phyloP scores from a whole-genome alignment of 164 flowering plant species.

The Annona squamosa region DNA sequence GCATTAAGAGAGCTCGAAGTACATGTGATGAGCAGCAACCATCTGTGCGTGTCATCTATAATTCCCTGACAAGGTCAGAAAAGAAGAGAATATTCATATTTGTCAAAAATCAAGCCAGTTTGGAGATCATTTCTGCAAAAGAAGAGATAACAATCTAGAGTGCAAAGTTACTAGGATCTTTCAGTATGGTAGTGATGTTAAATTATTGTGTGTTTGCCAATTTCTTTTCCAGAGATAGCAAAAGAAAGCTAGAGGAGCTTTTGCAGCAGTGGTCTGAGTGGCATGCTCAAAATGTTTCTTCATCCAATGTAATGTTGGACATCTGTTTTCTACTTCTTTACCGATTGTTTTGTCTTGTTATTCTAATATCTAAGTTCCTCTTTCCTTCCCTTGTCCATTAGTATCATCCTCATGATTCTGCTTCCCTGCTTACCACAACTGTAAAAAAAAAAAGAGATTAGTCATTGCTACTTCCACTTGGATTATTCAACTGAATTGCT shows the following conservation, averaged over 20 bases:
- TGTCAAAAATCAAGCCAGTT: neutral
- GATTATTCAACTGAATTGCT: neutral
- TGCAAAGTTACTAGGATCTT: neutral
- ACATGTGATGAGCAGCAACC: constrained; percentile 53
- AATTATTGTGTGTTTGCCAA: neutral
- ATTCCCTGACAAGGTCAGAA: constrained; percentile 63
- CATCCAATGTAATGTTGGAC: constrained; percentile 35
- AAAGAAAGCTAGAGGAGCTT: constrained; percentile 66
- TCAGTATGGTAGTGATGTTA: neutral
- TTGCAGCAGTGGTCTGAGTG: constrained; percentile 87
- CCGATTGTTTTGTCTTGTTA: neutral
- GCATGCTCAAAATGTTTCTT: constrained; percentile 52
- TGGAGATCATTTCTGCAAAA: neutral
- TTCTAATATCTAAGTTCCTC: neutral
- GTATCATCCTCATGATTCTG: neutral
- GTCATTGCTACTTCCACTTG: neutral
- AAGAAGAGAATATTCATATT: constrained; percentile 7
- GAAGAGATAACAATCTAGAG: neutral
- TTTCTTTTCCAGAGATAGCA: constrained; percentile 55
- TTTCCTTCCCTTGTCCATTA: neutral
- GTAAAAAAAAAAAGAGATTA: too few species aligned
- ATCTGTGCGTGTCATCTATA: constrained; percentile 57
- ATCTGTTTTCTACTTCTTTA: neutral
- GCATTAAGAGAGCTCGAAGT: constrained; percentile 62
- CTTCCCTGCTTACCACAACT: too few species aligned